Base-by-base conservation (phyloP, 345 rosid genomes). In the Nephelium lappaceum region DNA sequence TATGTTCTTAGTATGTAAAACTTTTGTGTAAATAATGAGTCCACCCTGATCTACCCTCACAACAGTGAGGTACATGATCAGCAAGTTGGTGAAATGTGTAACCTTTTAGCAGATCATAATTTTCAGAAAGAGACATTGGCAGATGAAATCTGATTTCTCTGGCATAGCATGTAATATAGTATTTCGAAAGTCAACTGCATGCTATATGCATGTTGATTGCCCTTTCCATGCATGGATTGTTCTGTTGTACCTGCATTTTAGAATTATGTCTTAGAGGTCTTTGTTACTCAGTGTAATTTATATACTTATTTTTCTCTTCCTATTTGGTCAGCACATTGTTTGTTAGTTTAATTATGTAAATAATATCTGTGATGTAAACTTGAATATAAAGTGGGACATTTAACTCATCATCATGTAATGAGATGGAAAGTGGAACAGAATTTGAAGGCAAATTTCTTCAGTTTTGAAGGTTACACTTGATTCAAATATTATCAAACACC, bases 41-140 rank as follows among this genome's bases (percentile, higher is more conserved):
- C 18, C 36, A 65, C 78, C 78, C 66, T 64, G 78, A 49, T 65
- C 67, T 8, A 11, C 25, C 60, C 47, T 49, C 61, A 19, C 21
- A 3, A 36, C 60, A 65, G 19, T 11, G 69, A 64, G 62, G 31
- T 27, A 49, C 63, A 65, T 75, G 78, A 49, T 65, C 47, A 31
- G 27, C 25, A 27, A 43, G 43, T 43, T 74, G 15, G 18, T 31
- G 63, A 11, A 36, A 49, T 66, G 45, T 62, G 31, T 5, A 8
- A 36, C 24, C 5, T 23, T 5, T 62, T 24, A 25, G 19, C 19
- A 11, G 43, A 25, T 65, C 31, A 15, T 14, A 5, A 66, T 38
- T 74, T 25, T 43, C n/a, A 19, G 10, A 24, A 65, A 12, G 23
- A 15, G 43, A 6, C 6, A 11, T 24, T 61, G 41, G 36, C 31